These are phyloP conservation scores for Afroboletus lepidellus DNA, from an alignment of 1,284 basidiomycete genomes.

Conservation along the genomic window DNA sequence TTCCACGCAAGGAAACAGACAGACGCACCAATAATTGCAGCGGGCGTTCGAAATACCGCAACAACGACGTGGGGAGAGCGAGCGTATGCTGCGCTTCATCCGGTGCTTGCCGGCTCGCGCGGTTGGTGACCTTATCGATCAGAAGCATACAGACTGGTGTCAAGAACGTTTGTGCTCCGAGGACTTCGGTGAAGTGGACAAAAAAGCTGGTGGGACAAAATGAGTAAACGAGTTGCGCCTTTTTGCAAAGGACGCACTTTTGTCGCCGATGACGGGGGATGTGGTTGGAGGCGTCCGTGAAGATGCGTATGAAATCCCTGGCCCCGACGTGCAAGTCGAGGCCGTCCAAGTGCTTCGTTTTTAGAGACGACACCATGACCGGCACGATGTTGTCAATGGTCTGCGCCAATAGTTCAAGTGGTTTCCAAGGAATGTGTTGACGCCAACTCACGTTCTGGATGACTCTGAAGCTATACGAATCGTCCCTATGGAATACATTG, in stretches of 20 bases:
- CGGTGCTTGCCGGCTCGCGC: slow-evolving; percentile 63
- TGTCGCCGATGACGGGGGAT: slow-evolving; percentile 86
- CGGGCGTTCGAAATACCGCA: slow-evolving; percentile 56
- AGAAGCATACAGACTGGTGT: slow-evolving; percentile 85
- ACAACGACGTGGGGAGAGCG: slow-evolving; percentile 61
- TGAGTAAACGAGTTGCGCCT: slow-evolving; percentile 12
- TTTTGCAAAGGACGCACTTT: slow-evolving; percentile 48
- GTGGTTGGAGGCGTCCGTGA: slow-evolving; percentile 85
- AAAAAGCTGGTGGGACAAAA: slow-evolving; percentile 67
- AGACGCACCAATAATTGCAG: slow-evolving; percentile 54
- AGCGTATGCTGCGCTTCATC: slow-evolving; percentile 63
- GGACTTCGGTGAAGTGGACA: slow-evolving; percentile 82
- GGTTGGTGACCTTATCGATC: slow-evolving; percentile 75
- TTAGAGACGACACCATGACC: slow-evolving; percentile 81
- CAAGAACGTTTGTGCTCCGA: slow-evolving; percentile 82
- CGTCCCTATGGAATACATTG: slow-evolving; percentile 94
- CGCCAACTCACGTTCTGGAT: slow-evolving; percentile 74
- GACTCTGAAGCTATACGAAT: slow-evolving; percentile 92
- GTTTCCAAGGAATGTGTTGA: not conserved
- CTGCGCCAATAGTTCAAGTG: slow-evolving; percentile 38
- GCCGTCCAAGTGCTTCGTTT: slow-evolving; percentile 48
- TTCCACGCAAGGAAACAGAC: slow-evolving; percentile 2
- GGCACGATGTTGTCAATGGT: slow-evolving; percentile 94
- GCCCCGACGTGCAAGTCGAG: slow-evolving; percentile 67
- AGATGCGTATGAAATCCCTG: slow-evolving; percentile 79